phyloP scores from a whole-genome alignment of 441 rosid species.

The Omphalea diandra region DNA sequence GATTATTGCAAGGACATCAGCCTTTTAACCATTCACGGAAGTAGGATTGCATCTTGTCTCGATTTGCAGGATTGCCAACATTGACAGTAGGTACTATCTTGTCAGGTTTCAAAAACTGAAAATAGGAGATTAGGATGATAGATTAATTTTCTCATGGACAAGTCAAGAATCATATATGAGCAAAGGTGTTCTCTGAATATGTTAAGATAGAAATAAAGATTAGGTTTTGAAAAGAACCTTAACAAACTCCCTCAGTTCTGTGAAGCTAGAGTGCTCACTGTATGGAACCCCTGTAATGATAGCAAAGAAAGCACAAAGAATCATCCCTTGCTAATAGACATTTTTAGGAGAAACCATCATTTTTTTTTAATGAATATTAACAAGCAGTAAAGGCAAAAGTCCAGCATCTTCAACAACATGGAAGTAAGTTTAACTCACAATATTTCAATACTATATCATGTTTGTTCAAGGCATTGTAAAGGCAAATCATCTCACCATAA shows the following conservation, averaged over 20 bases:
- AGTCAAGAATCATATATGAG: neutral
- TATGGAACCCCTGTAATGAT: constrained; percentile 68
- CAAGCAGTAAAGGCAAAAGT: neutral
- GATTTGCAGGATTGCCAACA: constrained; percentile 47
- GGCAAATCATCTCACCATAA: constrained; percentile 52
- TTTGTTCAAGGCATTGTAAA: constrained; percentile 18
- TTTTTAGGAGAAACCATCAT: neutral
- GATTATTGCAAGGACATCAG: constrained; percentile 14
- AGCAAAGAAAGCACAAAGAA: constrained; percentile 11
- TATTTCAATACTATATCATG: constrained; percentile 13
- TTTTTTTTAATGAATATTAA: neutral
- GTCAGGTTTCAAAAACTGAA: constrained; percentile 65
- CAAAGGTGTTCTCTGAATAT: neutral
- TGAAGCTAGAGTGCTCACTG: constrained; percentile 90
- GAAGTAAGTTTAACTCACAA: constrained; percentile 10
- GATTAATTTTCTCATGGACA: neutral
- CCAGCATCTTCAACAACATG: constrained; percentile 17
- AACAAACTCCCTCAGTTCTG: constrained; percentile 72
- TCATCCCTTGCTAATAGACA: constrained; percentile 9
- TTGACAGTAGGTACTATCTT: constrained; percentile 83
- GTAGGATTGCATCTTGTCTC: constrained; percentile 73
- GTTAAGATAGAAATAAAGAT: neutral
- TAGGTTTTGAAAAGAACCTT: constrained; percentile 40
- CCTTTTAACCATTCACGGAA: constrained; percentile 68
- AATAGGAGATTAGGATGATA: constrained; percentile 11